Evolutionary conservation across 306 rosid genomes (phyloP).

Genomic region (Cyamopsis tetragonoloba): DNA sequence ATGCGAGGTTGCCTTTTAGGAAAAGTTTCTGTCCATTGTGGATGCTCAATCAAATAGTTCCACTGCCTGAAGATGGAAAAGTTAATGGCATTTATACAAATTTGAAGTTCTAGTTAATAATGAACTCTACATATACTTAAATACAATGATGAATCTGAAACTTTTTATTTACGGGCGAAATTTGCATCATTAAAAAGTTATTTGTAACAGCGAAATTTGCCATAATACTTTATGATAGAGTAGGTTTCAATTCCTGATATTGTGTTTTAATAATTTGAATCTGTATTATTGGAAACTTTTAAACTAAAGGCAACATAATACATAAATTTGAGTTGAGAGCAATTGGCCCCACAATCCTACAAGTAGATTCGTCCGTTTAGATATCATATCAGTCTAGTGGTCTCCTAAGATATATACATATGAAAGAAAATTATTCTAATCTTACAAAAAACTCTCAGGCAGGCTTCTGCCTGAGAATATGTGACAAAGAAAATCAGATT

Average conservation of each 20-base stretch:
- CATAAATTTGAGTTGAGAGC: no score
- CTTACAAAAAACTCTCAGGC: background rate
- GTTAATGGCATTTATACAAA: background rate
- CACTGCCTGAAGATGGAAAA: slow-evolving; percentile 47
- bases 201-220: no score
- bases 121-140: background rate
- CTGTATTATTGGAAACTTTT: no score
- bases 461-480: background rate
- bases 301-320: no score
- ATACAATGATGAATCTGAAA: no score
- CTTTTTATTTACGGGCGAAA: no score
- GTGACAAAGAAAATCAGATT: background rate
- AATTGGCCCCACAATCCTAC: no score
- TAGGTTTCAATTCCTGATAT: no score
- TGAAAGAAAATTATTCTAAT: background rate
- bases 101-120: background rate
- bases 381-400: background rate
- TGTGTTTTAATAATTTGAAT: no score
- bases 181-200: no score
- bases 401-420: background rate
- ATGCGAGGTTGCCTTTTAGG: slow-evolving; percentile 54
- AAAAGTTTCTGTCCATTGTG: slow-evolving; percentile 69
- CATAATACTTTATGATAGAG: no score
- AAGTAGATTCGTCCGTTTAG: no score
- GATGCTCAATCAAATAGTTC: slow-evolving; percentile 67